Evolutionary conservation across 2,329 filamentous ascomycete species (phyloP).

Genomic region (Nothophoma quercina): DNA sequence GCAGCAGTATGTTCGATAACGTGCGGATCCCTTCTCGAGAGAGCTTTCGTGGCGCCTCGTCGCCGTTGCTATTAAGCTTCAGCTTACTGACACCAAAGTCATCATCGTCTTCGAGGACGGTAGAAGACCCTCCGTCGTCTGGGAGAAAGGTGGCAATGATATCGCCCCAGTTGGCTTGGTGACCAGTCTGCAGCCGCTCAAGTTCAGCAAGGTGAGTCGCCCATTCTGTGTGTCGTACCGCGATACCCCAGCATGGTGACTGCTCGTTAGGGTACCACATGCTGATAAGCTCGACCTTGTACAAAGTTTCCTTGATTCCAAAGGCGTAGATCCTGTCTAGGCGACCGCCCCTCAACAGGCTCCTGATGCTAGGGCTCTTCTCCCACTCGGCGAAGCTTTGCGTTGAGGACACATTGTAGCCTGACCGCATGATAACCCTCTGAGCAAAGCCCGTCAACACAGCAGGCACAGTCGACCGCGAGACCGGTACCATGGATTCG

Average conservation of each 20-base stretch:
- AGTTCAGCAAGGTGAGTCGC: slow-evolving; percentile 34
- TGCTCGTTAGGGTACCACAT: slow-evolving; percentile 39
- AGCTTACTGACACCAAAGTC: slow-evolving; percentile 11
- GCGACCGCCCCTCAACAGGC: slow-evolving; percentile 20
- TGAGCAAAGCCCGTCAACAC: slow-evolving; percentile 35
- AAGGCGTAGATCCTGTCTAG: slow-evolving; percentile 44
- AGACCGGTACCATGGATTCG: slow-evolving; percentile 33
- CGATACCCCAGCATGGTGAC: slow-evolving; percentile 41
- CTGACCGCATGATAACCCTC: slow-evolving; percentile 24
- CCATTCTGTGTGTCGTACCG: slow-evolving; percentile 43
- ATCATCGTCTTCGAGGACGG: slow-evolving; percentile 4
- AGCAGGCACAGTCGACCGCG: slow-evolving; percentile 28
- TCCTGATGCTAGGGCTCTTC: slow-evolving; percentile 23
- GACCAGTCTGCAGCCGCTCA: slow-evolving; percentile 34
- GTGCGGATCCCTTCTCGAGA: slow-evolving; percentile 32
- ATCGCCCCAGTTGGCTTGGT: slow-evolving; percentile 32
- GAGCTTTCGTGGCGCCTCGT: neutral
- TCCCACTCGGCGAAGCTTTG: slow-evolving; percentile 33
- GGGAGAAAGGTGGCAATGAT: slow-evolving; percentile 37
- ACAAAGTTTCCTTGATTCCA: slow-evolving; percentile 36
- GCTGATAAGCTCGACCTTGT: slow-evolving; percentile 33
- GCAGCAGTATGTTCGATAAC: slow-evolving; percentile 34
- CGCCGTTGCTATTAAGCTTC: slow-evolving; percentile 1
- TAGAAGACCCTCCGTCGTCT: slow-evolving; percentile 31
- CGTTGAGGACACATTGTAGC: slow-evolving; percentile 20